Percentiles rank a stretch among this genome's conserved stretches.
Conservation (phyloP, 441 rosid species). For the Viola pubescens region DNA sequence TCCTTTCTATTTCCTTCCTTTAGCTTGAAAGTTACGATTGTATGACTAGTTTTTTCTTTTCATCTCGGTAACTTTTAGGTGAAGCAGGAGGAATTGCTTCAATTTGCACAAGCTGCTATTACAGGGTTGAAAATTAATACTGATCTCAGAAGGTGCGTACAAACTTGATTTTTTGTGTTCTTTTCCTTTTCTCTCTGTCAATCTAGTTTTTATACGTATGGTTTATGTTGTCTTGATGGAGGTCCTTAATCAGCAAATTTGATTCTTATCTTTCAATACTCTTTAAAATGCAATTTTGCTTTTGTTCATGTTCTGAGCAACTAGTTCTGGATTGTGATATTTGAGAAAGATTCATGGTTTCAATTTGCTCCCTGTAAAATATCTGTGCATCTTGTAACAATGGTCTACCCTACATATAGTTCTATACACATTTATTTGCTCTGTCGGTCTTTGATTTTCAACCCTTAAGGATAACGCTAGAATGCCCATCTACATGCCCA, state of each 20-base stretch:
- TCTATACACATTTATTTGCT: too few relatives aligned
- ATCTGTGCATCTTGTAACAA: too few relatives aligned
- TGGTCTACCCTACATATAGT: too few relatives aligned
- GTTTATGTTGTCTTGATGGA: too few relatives aligned
- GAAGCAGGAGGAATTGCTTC: constrained; percentile 95
- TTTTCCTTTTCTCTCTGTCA: too few relatives aligned
- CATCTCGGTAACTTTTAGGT: constrained; percentile 40
- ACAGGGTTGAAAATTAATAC: constrained; percentile 85
- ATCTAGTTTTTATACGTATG: too few relatives aligned
- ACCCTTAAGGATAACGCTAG: too few relatives aligned
- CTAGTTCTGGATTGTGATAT: background rate
- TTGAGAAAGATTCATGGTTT: background rate
- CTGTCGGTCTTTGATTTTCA: too few relatives aligned
- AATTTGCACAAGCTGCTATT: constrained; percentile 84
- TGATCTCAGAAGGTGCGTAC: constrained; percentile 60
- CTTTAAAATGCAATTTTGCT: too few relatives aligned
- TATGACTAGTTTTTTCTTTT: constrained; percentile 9
- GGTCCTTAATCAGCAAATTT: too few relatives aligned
- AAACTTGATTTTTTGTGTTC: background rate
- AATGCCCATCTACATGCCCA: too few relatives aligned
- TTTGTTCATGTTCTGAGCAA: background rate
- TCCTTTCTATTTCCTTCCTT: constrained; percentile 3
- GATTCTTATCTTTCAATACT: too few relatives aligned
- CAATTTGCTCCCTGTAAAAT: constrained; percentile 1
- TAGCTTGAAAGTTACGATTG: constrained; percentile 11